Evolutionary conservation across 345 rosid species (phyloP), one percentile per base, ranked within the genome.

Genomic region (Noccaea bulbosa): DNA sequence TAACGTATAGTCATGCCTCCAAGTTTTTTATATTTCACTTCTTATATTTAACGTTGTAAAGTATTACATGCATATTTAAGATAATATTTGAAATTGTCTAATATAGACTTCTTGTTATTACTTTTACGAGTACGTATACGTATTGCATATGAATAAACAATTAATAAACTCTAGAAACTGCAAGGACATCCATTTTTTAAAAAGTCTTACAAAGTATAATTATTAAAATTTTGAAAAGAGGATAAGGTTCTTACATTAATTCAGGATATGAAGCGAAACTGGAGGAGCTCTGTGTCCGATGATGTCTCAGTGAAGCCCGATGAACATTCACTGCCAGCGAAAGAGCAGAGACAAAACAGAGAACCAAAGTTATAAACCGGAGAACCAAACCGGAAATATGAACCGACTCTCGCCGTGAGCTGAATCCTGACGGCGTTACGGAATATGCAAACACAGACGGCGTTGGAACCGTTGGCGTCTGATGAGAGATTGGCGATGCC

Each of bases 401-500:
- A 48, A 81, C 43, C 11, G 81, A 72, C 9, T 81, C n/a, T 68
- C 69, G 64, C 67, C 81, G 57, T 44, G 74, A 53, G 43, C 74
- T 75, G 11, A 75, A 61, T 15, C 78, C 32, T 43, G 80, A 17
- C 6, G 94, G 82, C 55, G 83, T 66, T 5, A 58, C 75, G 0
- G 91, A 82, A 71, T 83, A 71, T 11, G 88, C 78, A 81, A 84
- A 87, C 0, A 86, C 85, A 1, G 94, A 85, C 48, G 96, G 92
- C 7, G 72, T n/a, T 78, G 87, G 71, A 85, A 80, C 27, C 66
- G 81, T 62, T 65, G 72, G n/a, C n/a, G 76, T 27, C 7, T 32
- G 71, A 47, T 30, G 59, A 47, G 59, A 46, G 11, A 65, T 8
- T 56, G 77, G 77, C 24, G 78, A 74, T 15, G 86, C 67, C 30